phyloP scores from a whole-genome alignment of 805 yeast genomes.

The Maudiozyma serrabonitensis region DNA sequence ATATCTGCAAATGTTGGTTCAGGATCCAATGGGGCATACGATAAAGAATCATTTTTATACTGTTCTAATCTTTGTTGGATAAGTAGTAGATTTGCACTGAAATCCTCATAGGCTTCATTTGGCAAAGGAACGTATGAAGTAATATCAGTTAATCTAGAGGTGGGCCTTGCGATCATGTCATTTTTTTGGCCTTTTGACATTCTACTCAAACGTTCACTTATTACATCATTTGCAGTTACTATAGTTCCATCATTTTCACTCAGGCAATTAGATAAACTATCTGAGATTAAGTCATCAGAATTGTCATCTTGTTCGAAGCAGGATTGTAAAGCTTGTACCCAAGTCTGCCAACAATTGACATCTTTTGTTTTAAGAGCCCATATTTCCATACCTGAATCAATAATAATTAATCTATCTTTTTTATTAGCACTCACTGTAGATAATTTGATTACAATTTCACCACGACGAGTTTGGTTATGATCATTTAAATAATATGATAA shows the following conservation, averaged over 20 bases:
- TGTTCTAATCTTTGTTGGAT: slow-evolving; percentile 23
- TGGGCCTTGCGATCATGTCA: neutral
- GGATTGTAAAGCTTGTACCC: slow-evolving; percentile 71
- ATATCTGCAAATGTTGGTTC: neutral
- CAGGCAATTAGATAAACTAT: neutral
- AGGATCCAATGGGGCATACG: slow-evolving; percentile 8
- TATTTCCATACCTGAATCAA: slow-evolving; percentile 92
- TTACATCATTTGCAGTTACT: neutral
- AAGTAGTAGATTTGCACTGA: slow-evolving; percentile 12
- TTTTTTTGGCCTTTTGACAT: neutral
- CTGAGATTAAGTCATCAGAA: neutral
- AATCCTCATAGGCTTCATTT: slow-evolving; percentile 13
- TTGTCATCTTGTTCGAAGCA: slow-evolving; percentile 18
- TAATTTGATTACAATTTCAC: slow-evolving; percentile 80
- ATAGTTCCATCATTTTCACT: neutral
- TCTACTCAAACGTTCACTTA: neutral
- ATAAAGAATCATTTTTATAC: slow-evolving; percentile 21
- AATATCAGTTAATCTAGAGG: neutral
- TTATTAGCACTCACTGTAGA: slow-evolving; percentile 77
- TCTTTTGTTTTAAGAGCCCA: slow-evolving; percentile 76
- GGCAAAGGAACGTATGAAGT: slow-evolving; percentile 12
- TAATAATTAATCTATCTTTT: slow-evolving; percentile 55
- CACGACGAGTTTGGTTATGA: slow-evolving; percentile 61
- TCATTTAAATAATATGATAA: slow-evolving; percentile 71
- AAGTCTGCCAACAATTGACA: slow-evolving; percentile 57